These are phyloP conservation scores for Mucor lusitanicus DNA, from an alignment of 371 early-diverging fungal genomes.

Conservation along the genomic window DNA sequence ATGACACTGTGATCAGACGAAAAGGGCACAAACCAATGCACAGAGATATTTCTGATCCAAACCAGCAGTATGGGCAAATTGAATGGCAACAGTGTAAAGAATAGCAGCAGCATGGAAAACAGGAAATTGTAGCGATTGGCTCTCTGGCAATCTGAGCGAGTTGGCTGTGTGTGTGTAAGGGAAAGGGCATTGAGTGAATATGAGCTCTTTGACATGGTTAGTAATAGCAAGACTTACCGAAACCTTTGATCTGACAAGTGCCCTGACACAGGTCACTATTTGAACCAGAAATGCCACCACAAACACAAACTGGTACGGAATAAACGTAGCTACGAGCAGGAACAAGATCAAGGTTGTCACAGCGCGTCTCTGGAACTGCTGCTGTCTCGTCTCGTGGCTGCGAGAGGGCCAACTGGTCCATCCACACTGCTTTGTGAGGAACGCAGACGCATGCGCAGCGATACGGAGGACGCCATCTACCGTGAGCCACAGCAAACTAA, in stretches of 20 bases:
- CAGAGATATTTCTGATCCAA: constrained; percentile 65
- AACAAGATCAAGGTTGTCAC: constrained; percentile 61
- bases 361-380: constrained; percentile 53
- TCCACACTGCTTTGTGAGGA: constrained; percentile 12
- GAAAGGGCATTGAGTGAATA: no score
- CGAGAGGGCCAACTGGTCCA: constrained; percentile 19
- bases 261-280: constrained; percentile 64
- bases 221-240: constrained; percentile 34
- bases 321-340: constrained; percentile 71
- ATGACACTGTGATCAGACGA: constrained; percentile 60
- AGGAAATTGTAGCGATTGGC: constrained; percentile 62
- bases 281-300: constrained; percentile 77
- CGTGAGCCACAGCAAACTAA: constrained; percentile 53
- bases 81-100: constrained; percentile 63
- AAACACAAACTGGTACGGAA: constrained; percentile 86
- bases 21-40: constrained; percentile 65
- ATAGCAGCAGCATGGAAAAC: constrained; percentile 57
- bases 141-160: constrained; percentile 20
- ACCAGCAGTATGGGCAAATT: constrained; percentile 61
- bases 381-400: constrained; percentile 29
- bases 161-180: constrained; percentile 11
- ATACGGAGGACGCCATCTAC: constrained; percentile 25
- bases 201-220: no score
- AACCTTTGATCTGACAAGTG: constrained; percentile 43
- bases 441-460: not conserved